Evolutionary conservation across 176 grass and related monocot genomes (phyloP).

Genomic region (Otatea glauca): DNA sequence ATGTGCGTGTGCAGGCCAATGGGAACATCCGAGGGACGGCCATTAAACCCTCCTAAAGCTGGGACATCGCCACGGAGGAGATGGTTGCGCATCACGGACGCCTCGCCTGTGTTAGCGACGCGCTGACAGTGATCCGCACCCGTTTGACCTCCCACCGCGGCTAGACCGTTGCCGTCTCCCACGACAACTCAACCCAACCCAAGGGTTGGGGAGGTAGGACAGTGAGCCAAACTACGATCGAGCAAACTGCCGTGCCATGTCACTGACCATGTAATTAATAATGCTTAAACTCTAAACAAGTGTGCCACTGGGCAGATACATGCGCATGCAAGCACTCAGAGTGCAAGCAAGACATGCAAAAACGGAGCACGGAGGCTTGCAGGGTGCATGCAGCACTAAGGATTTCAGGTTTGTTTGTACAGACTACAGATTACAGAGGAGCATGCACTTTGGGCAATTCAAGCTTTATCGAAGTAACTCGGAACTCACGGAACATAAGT

Average conservation of each 20-base stretch:
- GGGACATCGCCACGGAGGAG: slow-evolving; percentile 22
- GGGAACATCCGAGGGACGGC: not conserved
- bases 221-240: not conserved
- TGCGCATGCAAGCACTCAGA: not conserved
- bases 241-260: not conserved
- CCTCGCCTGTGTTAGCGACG: slow-evolving; percentile 42
- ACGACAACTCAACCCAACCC: not conserved
- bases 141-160: slow-evolving; percentile 20
- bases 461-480: slow-evolving; percentile 48
- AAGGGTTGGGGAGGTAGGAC: slow-evolving; percentile 16
- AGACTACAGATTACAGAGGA: slow-evolving; percentile 6
- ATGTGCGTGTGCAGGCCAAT: slow-evolving; percentile 7
- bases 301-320: not conserved
- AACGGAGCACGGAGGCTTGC: not conserved
- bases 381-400: slow-evolving; percentile 2
- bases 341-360: not conserved
- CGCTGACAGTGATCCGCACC: slow-evolving; percentile 48
- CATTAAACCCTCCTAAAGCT: slow-evolving; percentile 46
- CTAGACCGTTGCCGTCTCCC: slow-evolving; percentile 36
- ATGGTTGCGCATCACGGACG: slow-evolving; percentile 59
- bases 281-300: not conserved
- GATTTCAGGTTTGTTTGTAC: not conserved
- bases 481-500: slow-evolving; percentile 45
- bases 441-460: not conserved
- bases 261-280: not conserved